phyloP scores from a whole-genome alignment of 2,329 filamentous ascomycete species.

The Curvularia spicifera region DNA sequence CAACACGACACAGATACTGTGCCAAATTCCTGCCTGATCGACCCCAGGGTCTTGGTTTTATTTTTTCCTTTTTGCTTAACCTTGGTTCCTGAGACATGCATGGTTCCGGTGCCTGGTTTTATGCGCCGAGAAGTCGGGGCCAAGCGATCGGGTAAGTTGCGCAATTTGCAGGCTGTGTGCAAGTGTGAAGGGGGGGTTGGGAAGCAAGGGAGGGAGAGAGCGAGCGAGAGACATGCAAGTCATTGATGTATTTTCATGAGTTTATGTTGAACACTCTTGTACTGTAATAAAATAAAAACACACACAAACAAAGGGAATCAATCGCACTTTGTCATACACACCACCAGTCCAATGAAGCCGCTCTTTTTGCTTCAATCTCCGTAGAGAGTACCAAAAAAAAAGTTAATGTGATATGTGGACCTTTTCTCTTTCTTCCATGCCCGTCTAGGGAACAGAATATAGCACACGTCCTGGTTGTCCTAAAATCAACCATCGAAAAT shows the following conservation, averaged over 20 bases:
- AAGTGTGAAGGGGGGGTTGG: too few relatives aligned
- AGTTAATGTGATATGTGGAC: conserved; percentile 1
- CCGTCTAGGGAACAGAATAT: conserved; percentile 31
- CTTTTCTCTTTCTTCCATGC: conserved; percentile 13
- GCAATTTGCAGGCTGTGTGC: too few relatives aligned
- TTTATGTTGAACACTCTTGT: too few relatives aligned
- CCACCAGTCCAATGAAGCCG: conserved; percentile 42
- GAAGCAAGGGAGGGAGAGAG: too few relatives aligned
- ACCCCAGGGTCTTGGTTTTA: not conserved
- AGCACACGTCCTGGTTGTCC: conserved; percentile 29
- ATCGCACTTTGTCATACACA: too few relatives aligned
- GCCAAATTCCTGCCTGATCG: not conserved
- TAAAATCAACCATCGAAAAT: conserved; percentile 23
- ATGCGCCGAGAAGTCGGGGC: too few relatives aligned
- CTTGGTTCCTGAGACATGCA: not conserved
- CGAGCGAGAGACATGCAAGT: too few relatives aligned
- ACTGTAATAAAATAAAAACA: conserved; percentile 20
- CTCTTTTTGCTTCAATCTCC: conserved; percentile 39
- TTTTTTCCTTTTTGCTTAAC: too few relatives aligned
- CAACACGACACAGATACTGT: not conserved
- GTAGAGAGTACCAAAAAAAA: conserved; percentile 25
- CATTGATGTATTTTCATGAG: too few relatives aligned
- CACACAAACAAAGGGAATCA: not conserved
- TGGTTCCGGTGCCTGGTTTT: not conserved
- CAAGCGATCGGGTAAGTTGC: too few relatives aligned